Base-by-base conservation (phyloP, 1,284 basidiomycete genomes). In the Cystobasidium pallidum region DNA sequence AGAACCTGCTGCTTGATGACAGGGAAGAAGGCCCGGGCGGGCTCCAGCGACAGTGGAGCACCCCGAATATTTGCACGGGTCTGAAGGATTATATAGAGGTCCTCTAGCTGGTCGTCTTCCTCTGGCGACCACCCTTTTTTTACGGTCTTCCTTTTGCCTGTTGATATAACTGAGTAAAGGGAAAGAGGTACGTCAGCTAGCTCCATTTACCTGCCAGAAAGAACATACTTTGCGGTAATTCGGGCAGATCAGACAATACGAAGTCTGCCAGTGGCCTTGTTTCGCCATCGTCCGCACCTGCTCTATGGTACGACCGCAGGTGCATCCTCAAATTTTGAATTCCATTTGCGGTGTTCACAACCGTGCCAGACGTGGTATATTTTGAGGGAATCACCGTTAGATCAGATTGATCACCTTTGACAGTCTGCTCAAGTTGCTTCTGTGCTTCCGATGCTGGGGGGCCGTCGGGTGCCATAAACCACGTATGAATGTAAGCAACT, bases 71-170 rank as follows among this genome's bases (percentile, higher is more conserved):
- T 61, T 8, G 68, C 68, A 21, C 71, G 71, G 21, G 24, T 32
- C 32, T 66, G 52, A 45, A 74, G 21, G 54, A 74, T 70, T 32
- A 74, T 43, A 39, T 66, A 74, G 36, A 66, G 58, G 30, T 74
- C 73, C 3, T 32, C 41, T 3, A 74, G 62, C 62, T 64, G 61
- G 19, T 74, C 73, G 41, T 74, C 73, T 32, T 70, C 66, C 8
- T 39, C 59, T 2, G 26, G 59, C 15, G 55, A 65, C 73, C 73
- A 74, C 6, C 68, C 68, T 19, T 30, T 13, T 21, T 39, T 58
- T 15, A 49, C n/a, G n/a, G 59, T 71, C 49, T 71, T 71, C 26
- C 52, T 34, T 17, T 45, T 45, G 15, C 45, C 58, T 11, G n/a
- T 28, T n/a, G 43, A 13, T 21, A 36, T 11, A 13, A 70, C 67